These are phyloP conservation scores for Astragalus glycyphyllos DNA, from an alignment of 306 rosid genomes.

Conservation along the genomic window DNA sequence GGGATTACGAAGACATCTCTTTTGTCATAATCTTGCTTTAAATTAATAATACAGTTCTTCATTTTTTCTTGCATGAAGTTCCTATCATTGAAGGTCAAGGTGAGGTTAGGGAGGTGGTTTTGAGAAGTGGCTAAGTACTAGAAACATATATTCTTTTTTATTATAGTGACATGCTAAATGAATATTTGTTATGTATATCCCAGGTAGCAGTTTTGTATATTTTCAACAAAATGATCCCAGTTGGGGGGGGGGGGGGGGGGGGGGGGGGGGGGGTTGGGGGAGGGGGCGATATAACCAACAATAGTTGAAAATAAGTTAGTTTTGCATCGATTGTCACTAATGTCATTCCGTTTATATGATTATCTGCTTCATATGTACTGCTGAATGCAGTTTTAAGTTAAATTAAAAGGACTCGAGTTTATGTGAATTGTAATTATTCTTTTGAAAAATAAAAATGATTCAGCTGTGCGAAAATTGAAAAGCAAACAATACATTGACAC, in stretches of 20 bases:
- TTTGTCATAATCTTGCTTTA: too few relatives aligned
- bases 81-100: background rate
- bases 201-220: background rate
- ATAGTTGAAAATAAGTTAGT: constrained; percentile 1
- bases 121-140: background rate
- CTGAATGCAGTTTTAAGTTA: constrained; percentile 22
- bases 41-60: background rate
- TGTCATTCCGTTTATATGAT: constrained; percentile 26
- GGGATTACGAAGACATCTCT: too few relatives aligned
- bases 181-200: background rate
- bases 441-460: constrained; percentile 21
- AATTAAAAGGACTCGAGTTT: constrained; percentile 25
- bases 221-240: constrained; percentile 15
- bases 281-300: background rate
- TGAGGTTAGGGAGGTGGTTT: background rate
- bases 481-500: constrained; percentile 39
- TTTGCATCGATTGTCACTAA: background rate
- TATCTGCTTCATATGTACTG: constrained; percentile 4
- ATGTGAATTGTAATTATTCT: background rate
- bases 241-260: too few relatives aligned
- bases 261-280: too few relatives aligned
- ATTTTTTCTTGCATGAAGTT: background rate
- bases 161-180: background rate
- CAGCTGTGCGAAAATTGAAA: background rate
- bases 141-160: background rate